phyloP scores from a whole-genome alignment of 176 grass and related monocot genomes.

The Phragmites australis region DNA sequence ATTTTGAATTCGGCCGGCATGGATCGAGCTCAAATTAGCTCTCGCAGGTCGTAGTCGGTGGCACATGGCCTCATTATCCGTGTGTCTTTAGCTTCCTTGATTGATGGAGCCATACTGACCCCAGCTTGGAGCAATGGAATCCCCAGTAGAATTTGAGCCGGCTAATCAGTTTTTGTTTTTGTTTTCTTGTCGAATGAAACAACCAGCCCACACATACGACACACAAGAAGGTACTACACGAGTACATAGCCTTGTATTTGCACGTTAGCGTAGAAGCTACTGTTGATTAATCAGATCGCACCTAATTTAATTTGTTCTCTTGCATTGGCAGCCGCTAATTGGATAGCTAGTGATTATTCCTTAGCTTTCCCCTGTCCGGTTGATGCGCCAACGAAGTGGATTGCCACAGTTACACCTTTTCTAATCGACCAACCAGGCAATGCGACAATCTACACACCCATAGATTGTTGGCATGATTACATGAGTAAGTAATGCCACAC shows the following conservation, averaged over 20 bases:
- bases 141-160: not conserved
- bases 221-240: not conserved
- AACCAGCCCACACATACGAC: not conserved
- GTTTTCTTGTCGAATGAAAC: not conserved
- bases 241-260: not conserved
- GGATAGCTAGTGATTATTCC: constrained; percentile 15
- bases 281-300: not conserved
- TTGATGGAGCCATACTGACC: not conserved
- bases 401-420: not conserved
- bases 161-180: not conserved
- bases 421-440: not conserved
- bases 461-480: not conserved
- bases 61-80: not conserved
- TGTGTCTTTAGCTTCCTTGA: not conserved
- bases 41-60: not conserved
- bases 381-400: constrained; percentile 21
- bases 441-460: not conserved
- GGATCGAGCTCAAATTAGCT: not conserved
- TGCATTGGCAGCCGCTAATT: not conserved
- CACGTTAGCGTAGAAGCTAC: not conserved
- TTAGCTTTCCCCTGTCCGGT: not conserved
- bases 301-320: not conserved
- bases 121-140: not conserved
- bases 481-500: not conserved
- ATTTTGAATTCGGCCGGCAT: not conserved